Evolutionary conservation across 352 stramenopile species (phyloP).

Genomic region (Phytophthora meadii): DNA sequence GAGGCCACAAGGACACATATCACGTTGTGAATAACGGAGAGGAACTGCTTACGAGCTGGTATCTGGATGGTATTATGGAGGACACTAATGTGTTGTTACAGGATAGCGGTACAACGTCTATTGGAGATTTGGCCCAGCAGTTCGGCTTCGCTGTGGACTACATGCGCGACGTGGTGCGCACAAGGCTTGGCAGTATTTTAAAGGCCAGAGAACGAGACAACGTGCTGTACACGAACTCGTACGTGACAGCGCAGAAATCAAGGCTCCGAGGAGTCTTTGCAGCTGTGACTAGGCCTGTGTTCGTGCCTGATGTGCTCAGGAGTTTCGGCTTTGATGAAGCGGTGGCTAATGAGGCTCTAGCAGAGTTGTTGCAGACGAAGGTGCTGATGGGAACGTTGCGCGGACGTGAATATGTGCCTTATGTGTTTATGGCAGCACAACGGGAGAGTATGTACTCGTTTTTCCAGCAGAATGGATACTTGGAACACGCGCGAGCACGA

Average conservation of each 20-base stretch:
- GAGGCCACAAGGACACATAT: slow-evolving; percentile 47
- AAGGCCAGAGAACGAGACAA: slow-evolving; percentile 68
- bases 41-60: slow-evolving; percentile 83
- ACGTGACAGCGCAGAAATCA: slow-evolving; percentile 68
- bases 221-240: slow-evolving; percentile 81
- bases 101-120: slow-evolving; percentile 65
- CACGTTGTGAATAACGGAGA: slow-evolving; percentile 76
- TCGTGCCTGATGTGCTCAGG: slow-evolving; percentile 70
- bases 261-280: slow-evolving; percentile 72
- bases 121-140: slow-evolving; percentile 82
- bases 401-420: slow-evolving; percentile 81
- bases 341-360: slow-evolving; percentile 64
- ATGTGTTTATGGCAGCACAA: slow-evolving; percentile 79
- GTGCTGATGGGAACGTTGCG: slow-evolving; percentile 70
- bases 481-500: slow-evolving; percentile 62
- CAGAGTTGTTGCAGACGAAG: slow-evolving; percentile 59
- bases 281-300: slow-evolving; percentile 69
- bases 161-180: slow-evolving; percentile 75
- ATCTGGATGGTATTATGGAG: slow-evolving; percentile 87
- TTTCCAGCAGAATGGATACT: slow-evolving; percentile 85
- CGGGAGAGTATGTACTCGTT: slow-evolving; percentile 84
- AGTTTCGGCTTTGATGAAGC: slow-evolving; percentile 69
- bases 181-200: slow-evolving; percentile 69
- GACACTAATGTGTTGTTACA: slow-evolving; percentile 82
- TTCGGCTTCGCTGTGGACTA: slow-evolving; percentile 87